Evolutionary conservation across 2,329 filamentous ascomycete species (phyloP).

Genomic region (Sclerotiophoma versabilis): DNA sequence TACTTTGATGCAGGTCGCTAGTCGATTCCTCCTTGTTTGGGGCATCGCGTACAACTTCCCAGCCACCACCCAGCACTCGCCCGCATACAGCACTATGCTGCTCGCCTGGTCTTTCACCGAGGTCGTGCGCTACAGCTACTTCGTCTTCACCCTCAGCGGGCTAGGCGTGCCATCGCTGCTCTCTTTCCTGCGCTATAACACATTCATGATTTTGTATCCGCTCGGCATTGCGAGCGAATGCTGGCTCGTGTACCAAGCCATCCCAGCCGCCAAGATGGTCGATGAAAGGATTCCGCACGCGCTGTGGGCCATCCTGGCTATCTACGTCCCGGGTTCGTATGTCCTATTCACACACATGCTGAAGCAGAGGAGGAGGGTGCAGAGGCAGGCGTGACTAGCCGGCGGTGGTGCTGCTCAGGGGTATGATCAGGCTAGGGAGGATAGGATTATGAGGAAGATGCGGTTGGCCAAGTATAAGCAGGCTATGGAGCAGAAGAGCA

Average conservation of each 20-base stretch:
- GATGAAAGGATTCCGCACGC: conserved; percentile 63
- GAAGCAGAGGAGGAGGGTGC: conserved; percentile 80
- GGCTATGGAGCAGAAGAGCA: background rate
- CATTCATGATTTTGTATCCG: conserved; percentile 92
- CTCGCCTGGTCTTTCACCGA: conserved; percentile 90
- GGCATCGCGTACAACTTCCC: conserved; percentile 79
- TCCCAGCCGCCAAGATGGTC: conserved; percentile 64
- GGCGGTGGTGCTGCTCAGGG: background rate
- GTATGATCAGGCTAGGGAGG: conserved; percentile 13
- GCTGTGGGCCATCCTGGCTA: conserved; percentile 69
- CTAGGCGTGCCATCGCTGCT: conserved; percentile 68
- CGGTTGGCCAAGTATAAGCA: background rate
- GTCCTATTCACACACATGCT: conserved; percentile 96
- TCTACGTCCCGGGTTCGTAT: conserved; percentile 84
- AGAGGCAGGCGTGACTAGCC: conserved; percentile 48
- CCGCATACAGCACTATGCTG: conserved; percentile 79
- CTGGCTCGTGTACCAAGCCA: conserved; percentile 75
- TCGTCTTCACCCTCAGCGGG: conserved; percentile 72
- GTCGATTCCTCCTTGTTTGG: conserved; percentile 89
- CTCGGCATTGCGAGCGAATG: conserved; percentile 83
- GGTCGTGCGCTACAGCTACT: conserved; percentile 91
- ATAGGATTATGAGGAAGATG: conserved; percentile 13
- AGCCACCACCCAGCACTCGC: conserved; percentile 62
- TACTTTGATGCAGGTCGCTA: conserved; percentile 88
- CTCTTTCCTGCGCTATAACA: conserved; percentile 83